Evolutionary conservation across 768 basidiomycete genomes (phyloP), one percentile per base, ranked within the genome.

Genomic region (Xerocomus brunneocitrinus): DNA sequence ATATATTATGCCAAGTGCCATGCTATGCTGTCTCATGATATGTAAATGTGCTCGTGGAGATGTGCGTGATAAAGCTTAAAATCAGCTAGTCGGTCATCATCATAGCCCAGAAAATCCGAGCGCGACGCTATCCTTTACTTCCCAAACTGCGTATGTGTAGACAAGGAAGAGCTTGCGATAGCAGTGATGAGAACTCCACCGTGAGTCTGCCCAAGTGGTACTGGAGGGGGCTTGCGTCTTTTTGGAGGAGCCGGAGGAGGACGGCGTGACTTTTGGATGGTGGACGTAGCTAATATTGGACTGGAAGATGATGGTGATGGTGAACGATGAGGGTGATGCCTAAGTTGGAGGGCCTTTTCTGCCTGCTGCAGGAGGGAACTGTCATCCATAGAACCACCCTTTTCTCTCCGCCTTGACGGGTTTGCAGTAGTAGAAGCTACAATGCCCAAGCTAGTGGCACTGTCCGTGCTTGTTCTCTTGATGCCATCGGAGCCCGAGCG

Each of bases 181-280:
- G 83, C 74, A 7, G 82, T 82, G 32, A 87, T 82, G 34, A 79
- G 80, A 22, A 76, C 78, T 8, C 81, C 83, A 13, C 77, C 62
- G 50, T 77, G 74, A 0, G 76, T 77, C 46, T 66, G 73, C 30
- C 72, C 74, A 2, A 77, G 69, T 9, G 89, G 86, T 42, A 85
- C 75, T 14, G 87, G 84, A 32, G 89, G 88, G 1, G 88, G 82
- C 59, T 86, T 87, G 62, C 88, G 72, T 42, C 87, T 75, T 62
- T 82, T 82, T 3, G 78, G 78, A 19, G 86, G 85, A 9, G 83
- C 78, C n/a, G 88, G 83, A 0, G 87, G 84, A 3, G 87, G 78
- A 51, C 82, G 69, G 50, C 79, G 75, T 47, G 48, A 44, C 52
- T 66, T 67, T 28, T 55, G 63, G n/a, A 63, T 65, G 34, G 58